Evolutionary conservation across 106 monocot species (phyloP).

Genomic region (Dendrobium huoshanense): DNA sequence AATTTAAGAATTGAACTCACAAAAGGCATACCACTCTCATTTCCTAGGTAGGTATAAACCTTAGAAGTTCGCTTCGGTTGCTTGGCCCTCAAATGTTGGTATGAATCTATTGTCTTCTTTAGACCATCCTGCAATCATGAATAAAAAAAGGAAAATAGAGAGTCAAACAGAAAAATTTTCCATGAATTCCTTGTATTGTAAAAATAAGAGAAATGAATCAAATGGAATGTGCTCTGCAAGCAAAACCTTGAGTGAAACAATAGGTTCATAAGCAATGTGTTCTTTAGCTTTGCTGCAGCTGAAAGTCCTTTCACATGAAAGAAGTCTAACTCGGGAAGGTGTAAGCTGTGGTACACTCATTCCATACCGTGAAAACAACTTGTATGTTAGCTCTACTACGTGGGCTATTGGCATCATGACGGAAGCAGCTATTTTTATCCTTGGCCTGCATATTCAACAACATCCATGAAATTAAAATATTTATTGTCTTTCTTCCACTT

Average conservation of each 20-base stretch:
- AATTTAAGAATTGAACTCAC: background rate
- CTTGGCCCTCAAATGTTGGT: conserved; percentile 48
- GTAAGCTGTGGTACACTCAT: conserved; percentile 93
- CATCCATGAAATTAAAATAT: background rate
- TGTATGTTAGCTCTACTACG: conserved; percentile 69
- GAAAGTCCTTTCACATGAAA: conserved; percentile 90
- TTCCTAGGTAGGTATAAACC: conserved; percentile 64
- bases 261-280: conserved; percentile 79
- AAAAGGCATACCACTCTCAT: conserved; percentile 50
- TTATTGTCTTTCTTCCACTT: background rate
- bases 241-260: conserved; percentile 76
- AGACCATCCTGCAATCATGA: conserved; percentile 69
- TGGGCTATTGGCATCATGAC: conserved; percentile 92
- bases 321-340: conserved; percentile 90
- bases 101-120: conserved; percentile 75
- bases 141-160: conserved; percentile 1
- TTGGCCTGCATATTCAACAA: conserved; percentile 56
- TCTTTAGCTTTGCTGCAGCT: conserved; percentile 72
- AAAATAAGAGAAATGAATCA: background rate
- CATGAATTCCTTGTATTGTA: background rate
- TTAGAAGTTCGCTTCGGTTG: conserved; percentile 42
- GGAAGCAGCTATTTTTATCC: conserved; percentile 67
- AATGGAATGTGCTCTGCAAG: conserved; percentile 6
- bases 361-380: conserved; percentile 62
- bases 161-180: background rate